Evolutionary conservation across 768 basidiomycete genomes (phyloP).

Genomic region (Scleroderma bovista): DNA sequence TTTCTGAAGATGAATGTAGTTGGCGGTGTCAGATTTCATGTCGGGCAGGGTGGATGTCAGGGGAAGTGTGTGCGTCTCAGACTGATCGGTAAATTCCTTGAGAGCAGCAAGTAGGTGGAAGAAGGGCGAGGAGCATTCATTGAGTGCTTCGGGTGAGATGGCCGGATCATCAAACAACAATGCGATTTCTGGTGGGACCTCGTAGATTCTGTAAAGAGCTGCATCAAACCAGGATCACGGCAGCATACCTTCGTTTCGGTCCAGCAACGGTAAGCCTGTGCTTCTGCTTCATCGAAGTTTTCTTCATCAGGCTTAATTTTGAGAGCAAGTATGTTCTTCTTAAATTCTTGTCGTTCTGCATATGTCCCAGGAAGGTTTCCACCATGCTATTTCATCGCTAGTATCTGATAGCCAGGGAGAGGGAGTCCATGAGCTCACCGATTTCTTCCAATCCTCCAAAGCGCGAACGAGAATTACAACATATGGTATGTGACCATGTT

Average conservation of each 20-base stretch:
- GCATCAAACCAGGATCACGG: constrained; percentile 1
- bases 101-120: constrained; percentile 77
- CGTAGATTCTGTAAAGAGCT: neutral
- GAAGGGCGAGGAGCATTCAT: constrained; percentile 57
- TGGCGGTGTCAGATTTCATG: constrained; percentile 87
- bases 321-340: constrained; percentile 53
- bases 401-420: neutral
- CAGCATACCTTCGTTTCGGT: constrained; percentile 42
- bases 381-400: constrained; percentile 47
- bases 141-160: constrained; percentile 35
- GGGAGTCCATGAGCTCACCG: constrained; percentile 38
- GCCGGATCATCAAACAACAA: constrained; percentile 59
- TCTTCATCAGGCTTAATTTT: constrained; percentile 84
- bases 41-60: constrained; percentile 87
- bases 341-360: constrained; percentile 76
- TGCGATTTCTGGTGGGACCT: constrained; percentile 66
- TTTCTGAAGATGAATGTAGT: constrained; percentile 80
- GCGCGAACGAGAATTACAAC: constrained; percentile 82
- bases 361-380: constrained; percentile 48
- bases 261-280: constrained; percentile 83
- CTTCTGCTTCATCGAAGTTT: constrained; percentile 93
- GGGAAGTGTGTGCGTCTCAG: constrained; percentile 62
- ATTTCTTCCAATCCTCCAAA: constrained; percentile 76
- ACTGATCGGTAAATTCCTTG: constrained; percentile 50
- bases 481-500: constrained; percentile 88